Conservation (phyloP, 352 stramenopile species). For the Phytophthora uliginosa region DNA sequence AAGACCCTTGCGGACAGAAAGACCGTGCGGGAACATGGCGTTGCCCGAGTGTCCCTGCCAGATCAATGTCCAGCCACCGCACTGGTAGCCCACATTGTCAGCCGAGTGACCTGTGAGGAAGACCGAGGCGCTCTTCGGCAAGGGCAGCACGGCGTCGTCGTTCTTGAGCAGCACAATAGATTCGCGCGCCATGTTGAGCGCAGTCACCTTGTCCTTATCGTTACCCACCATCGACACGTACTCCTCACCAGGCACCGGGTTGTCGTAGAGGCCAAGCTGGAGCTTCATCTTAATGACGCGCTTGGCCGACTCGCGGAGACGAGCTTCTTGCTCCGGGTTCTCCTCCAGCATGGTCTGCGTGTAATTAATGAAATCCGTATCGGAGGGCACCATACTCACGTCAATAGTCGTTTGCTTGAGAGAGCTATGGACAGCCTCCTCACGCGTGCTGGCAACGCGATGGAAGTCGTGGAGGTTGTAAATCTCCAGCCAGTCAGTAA, state of each 20-base stretch:
- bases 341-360: slow-evolving; percentile 48
- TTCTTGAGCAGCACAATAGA: slow-evolving; percentile 89
- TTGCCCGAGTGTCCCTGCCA: slow-evolving; percentile 84
- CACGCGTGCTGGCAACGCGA: slow-evolving; percentile 43
- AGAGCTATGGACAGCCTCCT: slow-evolving; percentile 65
- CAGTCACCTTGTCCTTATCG: slow-evolving; percentile 47
- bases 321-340: slow-evolving; percentile 41
- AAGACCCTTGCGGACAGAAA: slow-evolving; percentile 48
- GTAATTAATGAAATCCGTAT: slow-evolving; percentile 58
- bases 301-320: slow-evolving; percentile 62
- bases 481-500: slow-evolving; percentile 94
- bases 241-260: slow-evolving; percentile 55
- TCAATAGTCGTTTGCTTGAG: slow-evolving; percentile 85
- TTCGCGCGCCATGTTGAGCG: slow-evolving; percentile 73
- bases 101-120: slow-evolving; percentile 74
- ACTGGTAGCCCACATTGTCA: slow-evolving; percentile 72
- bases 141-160: slow-evolving; percentile 51
- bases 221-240: slow-evolving; percentile 53
- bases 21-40: slow-evolving; percentile 55
- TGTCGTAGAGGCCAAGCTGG: slow-evolving; percentile 75
- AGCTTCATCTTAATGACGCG: slow-evolving; percentile 81
- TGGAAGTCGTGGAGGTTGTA: slow-evolving; percentile 81
- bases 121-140: slow-evolving; percentile 41
- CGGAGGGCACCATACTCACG: slow-evolving; percentile 88
- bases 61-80: slow-evolving; percentile 78